Evolutionary conservation across 768 basidiomycete genomes (phyloP).

Genomic region (Phallus indusiatus): DNA sequence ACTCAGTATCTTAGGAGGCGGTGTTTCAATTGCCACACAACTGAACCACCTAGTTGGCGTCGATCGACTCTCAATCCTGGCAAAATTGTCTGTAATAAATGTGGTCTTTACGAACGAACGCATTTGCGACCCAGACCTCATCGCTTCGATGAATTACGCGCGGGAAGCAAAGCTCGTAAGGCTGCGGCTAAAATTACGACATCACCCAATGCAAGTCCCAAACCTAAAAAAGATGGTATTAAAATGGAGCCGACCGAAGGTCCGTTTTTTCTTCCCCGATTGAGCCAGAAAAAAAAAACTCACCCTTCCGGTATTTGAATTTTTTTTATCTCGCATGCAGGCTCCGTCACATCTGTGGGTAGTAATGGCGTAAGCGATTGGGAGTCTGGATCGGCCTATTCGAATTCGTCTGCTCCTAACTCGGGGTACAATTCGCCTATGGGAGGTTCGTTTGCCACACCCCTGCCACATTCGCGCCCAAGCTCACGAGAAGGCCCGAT

Average conservation of each 20-base stretch:
- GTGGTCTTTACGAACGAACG: slow-evolving; percentile 84
- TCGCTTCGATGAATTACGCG: slow-evolving; percentile 79
- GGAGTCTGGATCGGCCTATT: slow-evolving; percentile 38
- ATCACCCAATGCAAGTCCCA: slow-evolving; percentile 24
- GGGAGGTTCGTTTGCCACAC: slow-evolving; percentile 48
- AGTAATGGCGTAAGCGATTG: slow-evolving; percentile 59
- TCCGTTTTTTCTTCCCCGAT: slow-evolving; percentile 17
- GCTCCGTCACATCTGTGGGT: slow-evolving; percentile 17
- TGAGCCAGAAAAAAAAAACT: slow-evolving; percentile 34
- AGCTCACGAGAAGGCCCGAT: slow-evolving; percentile 42
- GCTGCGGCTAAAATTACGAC: slow-evolving; percentile 24
- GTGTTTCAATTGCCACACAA: slow-evolving; percentile 89
- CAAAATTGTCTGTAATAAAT: slow-evolving; percentile 90
- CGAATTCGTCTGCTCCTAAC: slow-evolving; percentile 40
- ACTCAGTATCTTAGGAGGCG: slow-evolving; percentile 82
- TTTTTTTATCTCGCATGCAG: background rate
- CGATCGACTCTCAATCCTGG: slow-evolving; percentile 82
- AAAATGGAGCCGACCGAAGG: slow-evolving; percentile 59
- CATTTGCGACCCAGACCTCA: slow-evolving; percentile 75
- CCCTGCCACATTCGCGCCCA: slow-evolving; percentile 28
- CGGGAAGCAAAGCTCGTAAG: slow-evolving; percentile 77
- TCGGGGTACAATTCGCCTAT: slow-evolving; percentile 64
- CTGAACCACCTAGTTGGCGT: slow-evolving; percentile 84
- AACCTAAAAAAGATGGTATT: slow-evolving; percentile 30
- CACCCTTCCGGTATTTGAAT: too few relatives aligned